Conservation (phyloP, 2,329 filamentous ascomycete species). For the Fulvia fulva region DNA sequence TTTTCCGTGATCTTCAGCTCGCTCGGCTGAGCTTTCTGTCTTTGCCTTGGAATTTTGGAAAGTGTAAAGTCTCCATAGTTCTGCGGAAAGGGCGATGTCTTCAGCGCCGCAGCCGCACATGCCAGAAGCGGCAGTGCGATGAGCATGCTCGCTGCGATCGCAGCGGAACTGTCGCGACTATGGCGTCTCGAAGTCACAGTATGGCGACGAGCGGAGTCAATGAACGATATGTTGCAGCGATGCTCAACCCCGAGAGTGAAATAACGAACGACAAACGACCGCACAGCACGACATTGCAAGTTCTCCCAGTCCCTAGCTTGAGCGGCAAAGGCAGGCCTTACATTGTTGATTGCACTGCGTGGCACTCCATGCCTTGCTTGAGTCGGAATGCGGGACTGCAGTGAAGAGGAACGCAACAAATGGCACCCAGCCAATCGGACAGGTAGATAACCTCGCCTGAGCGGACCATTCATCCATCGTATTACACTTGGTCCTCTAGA, state of each 20-base stretch:
- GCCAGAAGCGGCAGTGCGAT: slow-evolving; percentile 10
- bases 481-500: slow-evolving; percentile 4
- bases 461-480: background rate
- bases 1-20: slow-evolving; percentile 26
- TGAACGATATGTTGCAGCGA: background rate
- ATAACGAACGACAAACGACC: background rate
- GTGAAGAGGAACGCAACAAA: slow-evolving; percentile 6
- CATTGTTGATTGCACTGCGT: slow-evolving; percentile 4
- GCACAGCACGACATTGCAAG: background rate
- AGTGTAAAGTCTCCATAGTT: slow-evolving; percentile 19
- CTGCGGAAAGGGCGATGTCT: slow-evolving; percentile 2
- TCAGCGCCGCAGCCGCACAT: slow-evolving; percentile 9
- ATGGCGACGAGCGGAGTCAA: background rate
- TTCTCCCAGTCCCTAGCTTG: background rate
- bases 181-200: background rate
- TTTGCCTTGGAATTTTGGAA: slow-evolving; percentile 14
- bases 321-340: background rate
- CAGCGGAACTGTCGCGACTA: background rate
- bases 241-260: background rate
- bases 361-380: slow-evolving; percentile 7
- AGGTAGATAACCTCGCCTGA: background rate
- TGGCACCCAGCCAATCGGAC: slow-evolving; percentile 1
- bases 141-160: slow-evolving; percentile 6
- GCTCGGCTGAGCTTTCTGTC: slow-evolving; percentile 8
- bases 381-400: slow-evolving; percentile 9